Base-by-base conservation (phyloP, 2,329 filamentous ascomycete genomes). In the Calonectria fujianensis region DNA sequence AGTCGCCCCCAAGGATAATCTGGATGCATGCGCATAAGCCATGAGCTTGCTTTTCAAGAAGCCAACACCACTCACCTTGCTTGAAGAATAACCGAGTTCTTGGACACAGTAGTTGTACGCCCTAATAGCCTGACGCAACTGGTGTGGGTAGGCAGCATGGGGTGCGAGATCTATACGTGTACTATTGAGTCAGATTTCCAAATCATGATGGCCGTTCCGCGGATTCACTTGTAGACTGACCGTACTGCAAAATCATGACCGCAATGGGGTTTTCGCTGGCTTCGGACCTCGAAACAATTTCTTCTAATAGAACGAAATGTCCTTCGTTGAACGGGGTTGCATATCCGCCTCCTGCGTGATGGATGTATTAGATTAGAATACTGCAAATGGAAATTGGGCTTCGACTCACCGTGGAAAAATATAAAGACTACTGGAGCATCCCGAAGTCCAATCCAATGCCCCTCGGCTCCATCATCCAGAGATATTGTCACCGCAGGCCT, bases 241-340 rank as follows among this genome's bases (percentile, higher is more conserved):
- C 29, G 11, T 54, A 54, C 10, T 54, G 51, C 16, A 54, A 32
- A 32, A 54, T 54, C 51, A 54, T 54, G 51, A 54, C 51, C 31
- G 13, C 27, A 18, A 32, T 8, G 3, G 51, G 51, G 10, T 3
- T 54, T 11, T 54, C 16, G 16, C 16, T 32, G 18, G 13, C 2
- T 20, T 54, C 51, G 14, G 27, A 54, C 29, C 16, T 54, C 8
- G 51, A 32, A 54, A 54, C 51, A 20, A 54, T 54, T 29, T 32
- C 51, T 32, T 54, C 50, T 16, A 52, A 29, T 8, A 52, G 50
- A 52, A 31, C 50, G 27, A 29, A 52, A 18, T 52, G 50, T 6
- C 50, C 50, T 52, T 52, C 20, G 50, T 29, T 29, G 3, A 52
- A 29, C 7, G 50, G 50, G 24, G 50, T 52, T 52, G 50, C 50